Conservation (phyloP, 2,329 filamentous ascomycete genomes). For the Pyrenophora seminiperda region DNA sequence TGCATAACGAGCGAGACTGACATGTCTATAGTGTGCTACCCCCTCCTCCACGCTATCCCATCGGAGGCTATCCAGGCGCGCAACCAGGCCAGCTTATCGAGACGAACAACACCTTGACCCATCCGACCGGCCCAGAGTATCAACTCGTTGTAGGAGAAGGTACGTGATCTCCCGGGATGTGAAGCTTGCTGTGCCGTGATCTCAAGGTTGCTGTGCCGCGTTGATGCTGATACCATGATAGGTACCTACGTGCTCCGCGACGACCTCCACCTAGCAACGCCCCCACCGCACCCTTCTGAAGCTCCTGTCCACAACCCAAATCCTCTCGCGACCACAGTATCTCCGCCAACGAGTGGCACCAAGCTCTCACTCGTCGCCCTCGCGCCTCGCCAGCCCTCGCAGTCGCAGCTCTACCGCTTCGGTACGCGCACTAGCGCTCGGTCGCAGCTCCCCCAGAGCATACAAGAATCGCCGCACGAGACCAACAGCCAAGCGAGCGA, state of each 20-base stretch:
- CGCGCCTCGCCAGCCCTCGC: conserved; percentile 57
- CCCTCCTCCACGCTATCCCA: conserved; percentile 84
- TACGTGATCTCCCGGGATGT: conserved; percentile 43
- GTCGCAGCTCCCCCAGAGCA: conserved; percentile 52
- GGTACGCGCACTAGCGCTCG: conserved; percentile 50
- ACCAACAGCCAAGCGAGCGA: conserved; percentile 53
- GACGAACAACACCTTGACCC: conserved; percentile 86
- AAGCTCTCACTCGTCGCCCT: conserved; percentile 79
- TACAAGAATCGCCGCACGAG: conserved; percentile 53
- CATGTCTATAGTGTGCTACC: conserved; percentile 64
- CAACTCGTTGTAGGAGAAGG: conserved; percentile 94
- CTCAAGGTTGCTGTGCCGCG: conserved; percentile 8
- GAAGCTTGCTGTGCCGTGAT: background rate
- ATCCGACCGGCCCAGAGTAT: conserved; percentile 80
- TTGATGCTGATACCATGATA: conserved; percentile 48
- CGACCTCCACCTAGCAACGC: conserved; percentile 88
- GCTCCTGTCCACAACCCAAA: conserved; percentile 85
- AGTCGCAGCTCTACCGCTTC: conserved; percentile 51
- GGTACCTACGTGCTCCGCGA: conserved; percentile 91
- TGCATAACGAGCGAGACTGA: conserved; percentile 36
- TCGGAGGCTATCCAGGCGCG: conserved; percentile 73
- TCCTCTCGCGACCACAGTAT: conserved; percentile 82
- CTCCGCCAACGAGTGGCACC: conserved; percentile 82
- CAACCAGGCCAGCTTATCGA: conserved; percentile 81
- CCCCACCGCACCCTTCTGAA: conserved; percentile 94